Conservation (phyloP, 2,329 filamentous ascomycete species). For the Teratosphaeria nubilosa region DNA sequence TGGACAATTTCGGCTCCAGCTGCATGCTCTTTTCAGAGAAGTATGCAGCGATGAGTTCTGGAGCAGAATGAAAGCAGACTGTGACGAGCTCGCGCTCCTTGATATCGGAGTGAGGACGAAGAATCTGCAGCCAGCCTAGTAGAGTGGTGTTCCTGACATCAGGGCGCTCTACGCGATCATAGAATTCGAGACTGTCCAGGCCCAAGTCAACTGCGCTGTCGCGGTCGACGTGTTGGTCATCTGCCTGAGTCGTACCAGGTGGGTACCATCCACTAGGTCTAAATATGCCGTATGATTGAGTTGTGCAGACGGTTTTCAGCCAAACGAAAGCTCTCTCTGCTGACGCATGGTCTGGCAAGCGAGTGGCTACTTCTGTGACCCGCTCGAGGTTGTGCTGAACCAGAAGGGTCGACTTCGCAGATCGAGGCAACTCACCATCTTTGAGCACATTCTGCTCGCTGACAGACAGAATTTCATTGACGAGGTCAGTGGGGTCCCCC, state of each 20-base stretch:
- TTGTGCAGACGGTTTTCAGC: slow-evolving; percentile 65
- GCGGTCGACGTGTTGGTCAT: slow-evolving; percentile 29
- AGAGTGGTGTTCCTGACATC: slow-evolving; percentile 72
- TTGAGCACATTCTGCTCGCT: slow-evolving; percentile 62
- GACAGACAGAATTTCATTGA: slow-evolving; percentile 63
- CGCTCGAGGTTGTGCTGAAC: slow-evolving; percentile 31
- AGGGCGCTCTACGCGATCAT: slow-evolving; percentile 47
- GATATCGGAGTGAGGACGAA: slow-evolving; percentile 73
- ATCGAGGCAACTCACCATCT: slow-evolving; percentile 62
- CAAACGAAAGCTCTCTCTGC: slow-evolving; percentile 65
- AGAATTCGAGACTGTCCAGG: slow-evolving; percentile 59
- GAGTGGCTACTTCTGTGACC: slow-evolving; percentile 50
- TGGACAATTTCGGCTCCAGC: slow-evolving; percentile 83
- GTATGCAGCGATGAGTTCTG: slow-evolving; percentile 81
- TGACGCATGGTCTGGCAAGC: slow-evolving; percentile 44
- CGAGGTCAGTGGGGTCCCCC: slow-evolving; percentile 65
- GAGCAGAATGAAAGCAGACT: slow-evolving; percentile 67
- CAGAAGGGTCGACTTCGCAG: slow-evolving; percentile 47
- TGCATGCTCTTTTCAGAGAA: slow-evolving; percentile 73
- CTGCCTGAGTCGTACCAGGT: slow-evolving; percentile 40
- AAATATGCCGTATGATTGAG: slow-evolving; percentile 60
- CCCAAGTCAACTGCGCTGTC: slow-evolving; percentile 47
- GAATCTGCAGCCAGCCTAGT: slow-evolving; percentile 64
- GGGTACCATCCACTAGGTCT: slow-evolving; percentile 79
- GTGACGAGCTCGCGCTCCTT: slow-evolving; percentile 74